A percentile compares a stretch with the other conserved stretches of the same genome.
Evolutionary conservation across 441 rosid species (phyloP).

Genomic region (Erodium moschatum): DNA sequence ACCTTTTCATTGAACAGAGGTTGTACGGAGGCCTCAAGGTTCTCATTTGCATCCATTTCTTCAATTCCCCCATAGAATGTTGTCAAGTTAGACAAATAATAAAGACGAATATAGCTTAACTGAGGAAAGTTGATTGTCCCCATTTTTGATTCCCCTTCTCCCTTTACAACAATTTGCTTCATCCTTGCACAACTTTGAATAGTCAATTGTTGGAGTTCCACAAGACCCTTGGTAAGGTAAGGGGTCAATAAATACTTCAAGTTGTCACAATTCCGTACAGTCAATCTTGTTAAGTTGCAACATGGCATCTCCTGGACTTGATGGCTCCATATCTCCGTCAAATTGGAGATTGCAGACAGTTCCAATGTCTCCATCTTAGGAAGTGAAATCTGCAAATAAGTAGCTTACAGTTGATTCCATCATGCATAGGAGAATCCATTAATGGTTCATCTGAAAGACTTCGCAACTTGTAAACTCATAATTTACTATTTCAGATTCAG

Average conservation of each 20-base stretch:
- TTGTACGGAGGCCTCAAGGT: neutral
- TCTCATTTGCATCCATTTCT: neutral
- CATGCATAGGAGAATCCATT: no score
- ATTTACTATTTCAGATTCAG: no score
- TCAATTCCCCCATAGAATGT: neutral
- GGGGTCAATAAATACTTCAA: neutral
- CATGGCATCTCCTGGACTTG: no score
- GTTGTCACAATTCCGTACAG: neutral
- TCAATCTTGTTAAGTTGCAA: neutral
- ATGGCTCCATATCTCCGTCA: no score
- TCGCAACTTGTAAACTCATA: no score
- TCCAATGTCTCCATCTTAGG: no score
- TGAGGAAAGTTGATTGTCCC: neutral
- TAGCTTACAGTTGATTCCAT: no score
- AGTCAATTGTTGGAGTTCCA: neutral
- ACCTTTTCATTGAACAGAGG: neutral
- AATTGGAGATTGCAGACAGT: no score
- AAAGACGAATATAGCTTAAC: neutral
- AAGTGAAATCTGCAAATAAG: no score
- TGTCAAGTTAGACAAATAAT: neutral
- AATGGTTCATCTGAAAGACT: no score
- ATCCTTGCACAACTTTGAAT: neutral
- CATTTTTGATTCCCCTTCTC: neutral
- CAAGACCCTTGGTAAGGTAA: neutral
- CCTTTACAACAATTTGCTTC: neutral